Conservation (phyloP, 495 filamentous ascomycete genomes). For the Podospora comata region DNA sequence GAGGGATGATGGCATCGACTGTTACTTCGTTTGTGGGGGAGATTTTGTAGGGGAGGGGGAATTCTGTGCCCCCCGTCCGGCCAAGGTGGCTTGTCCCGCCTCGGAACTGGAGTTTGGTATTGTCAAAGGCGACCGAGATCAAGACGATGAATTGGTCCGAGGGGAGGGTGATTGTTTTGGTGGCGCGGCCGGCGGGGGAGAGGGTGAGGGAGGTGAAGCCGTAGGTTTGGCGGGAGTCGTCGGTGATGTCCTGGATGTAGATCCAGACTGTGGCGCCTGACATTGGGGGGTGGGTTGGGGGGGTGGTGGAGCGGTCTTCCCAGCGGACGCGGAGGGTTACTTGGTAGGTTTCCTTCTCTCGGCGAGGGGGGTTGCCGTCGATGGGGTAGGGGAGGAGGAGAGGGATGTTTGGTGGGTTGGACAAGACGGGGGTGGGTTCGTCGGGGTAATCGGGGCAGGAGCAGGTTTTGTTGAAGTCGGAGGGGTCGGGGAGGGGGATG, state of each 20-base stretch:
- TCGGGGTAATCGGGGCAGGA: background rate
- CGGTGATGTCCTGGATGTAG: conserved; percentile 1
- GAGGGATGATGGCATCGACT: background rate
- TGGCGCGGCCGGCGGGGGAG: background rate
- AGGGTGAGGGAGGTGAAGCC: background rate
- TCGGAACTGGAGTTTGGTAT: background rate
- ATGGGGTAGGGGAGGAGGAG: background rate
- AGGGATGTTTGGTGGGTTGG: conserved; percentile 1
- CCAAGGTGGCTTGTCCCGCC: background rate
- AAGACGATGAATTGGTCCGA: background rate
- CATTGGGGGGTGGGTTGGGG: background rate
- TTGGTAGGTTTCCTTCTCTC: background rate
- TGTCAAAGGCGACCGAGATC: background rate
- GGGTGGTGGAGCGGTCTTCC: conserved; percentile 1
- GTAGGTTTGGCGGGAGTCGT: conserved; percentile 3
- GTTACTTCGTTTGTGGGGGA: background rate
- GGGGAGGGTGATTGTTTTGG: conserved; percentile 1
- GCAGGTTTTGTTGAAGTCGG: background rate
- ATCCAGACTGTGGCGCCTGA: conserved; percentile 8
- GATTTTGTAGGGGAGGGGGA: conserved; percentile 2
- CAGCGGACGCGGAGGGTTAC: conserved; percentile 5
- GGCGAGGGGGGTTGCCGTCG: background rate
- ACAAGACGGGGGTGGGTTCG: background rate
- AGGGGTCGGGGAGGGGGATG: background rate
- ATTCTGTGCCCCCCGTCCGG: background rate